Evolutionary conservation across 805 yeast genomes (phyloP), one percentile per base, ranked within the genome.

Genomic region (Candida xyloterini): DNA sequence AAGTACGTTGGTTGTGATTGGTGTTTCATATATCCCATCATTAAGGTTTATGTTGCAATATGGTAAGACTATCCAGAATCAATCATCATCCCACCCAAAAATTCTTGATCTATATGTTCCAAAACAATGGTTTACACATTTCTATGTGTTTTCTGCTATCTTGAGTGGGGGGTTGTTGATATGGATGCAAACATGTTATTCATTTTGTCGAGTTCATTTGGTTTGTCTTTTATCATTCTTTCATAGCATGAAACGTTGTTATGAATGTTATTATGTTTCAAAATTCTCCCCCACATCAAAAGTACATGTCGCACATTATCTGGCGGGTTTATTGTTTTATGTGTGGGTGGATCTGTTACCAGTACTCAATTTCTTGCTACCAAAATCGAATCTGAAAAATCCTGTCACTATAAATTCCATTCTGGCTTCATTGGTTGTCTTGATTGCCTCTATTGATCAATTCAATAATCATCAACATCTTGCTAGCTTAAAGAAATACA

Each of bases 251-350:
- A 62, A 89, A 52, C 63, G 93, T 44, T 44, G 68, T 2, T 63
- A 65, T 33, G 93, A 84, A 55, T 75, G 84, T 30, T 42, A 65
- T 2, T 65, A 50, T 35, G 66, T 84, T 15, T 66, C 74, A 27
- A 73, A 67, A 26, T 78, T 72, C 55, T 65, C 73, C 3, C 30
- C 56, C 2, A 52, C 53, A 1, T 69, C 88, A 2, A 69, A 69
- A 43, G 84, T 84, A 67, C 81, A 83, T 52, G 51, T 82, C 26
- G 65, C 77, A 1, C 93, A 84, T 59, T 84, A 83, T 51, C 35
- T 78, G 1, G 81, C 74, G 4, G 95, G 93, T 0, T 24, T 81
- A 4, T 65, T 69, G 50, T 83, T 78, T 52, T 84, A 84, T 47
- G 39, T 74, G 0, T 56, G 73, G 1, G 62, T 80, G 8, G 70